Conservation (phyloP, 2,329 filamentous ascomycete genomes). For the Cladorrhinum sp. region DNA sequence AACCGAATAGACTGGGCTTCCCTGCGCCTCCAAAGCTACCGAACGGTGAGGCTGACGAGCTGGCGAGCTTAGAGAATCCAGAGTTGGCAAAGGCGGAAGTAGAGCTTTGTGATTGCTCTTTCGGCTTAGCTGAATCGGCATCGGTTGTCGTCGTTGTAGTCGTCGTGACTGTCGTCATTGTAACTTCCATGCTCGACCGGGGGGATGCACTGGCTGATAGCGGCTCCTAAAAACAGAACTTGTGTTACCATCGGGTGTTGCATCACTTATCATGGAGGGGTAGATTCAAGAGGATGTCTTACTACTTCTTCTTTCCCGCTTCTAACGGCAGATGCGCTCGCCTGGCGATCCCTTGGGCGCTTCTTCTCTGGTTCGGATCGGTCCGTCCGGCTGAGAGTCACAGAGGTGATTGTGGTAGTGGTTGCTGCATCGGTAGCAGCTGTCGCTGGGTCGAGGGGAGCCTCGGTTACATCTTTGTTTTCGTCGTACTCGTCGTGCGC, state of each 20-base stretch:
- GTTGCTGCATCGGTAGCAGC: conserved; percentile 41
- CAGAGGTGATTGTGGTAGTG: conserved; percentile 17
- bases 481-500: conserved; percentile 58
- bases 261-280: conserved; percentile 5
- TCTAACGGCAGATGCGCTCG: conserved; percentile 18
- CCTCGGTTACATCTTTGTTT: conserved; percentile 36
- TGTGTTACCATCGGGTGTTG: conserved; percentile 15
- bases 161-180: neutral
- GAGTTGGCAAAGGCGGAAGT: conserved; percentile 65
- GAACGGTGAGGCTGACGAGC: conserved; percentile 62
- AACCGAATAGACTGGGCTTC: conserved; percentile 50
- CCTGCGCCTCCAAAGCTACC: conserved; percentile 48
- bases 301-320: conserved; percentile 24
- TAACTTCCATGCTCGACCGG: conserved; percentile 20
- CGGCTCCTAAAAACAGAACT: conserved; percentile 17
- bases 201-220: conserved; percentile 22
- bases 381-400: conserved; percentile 45
- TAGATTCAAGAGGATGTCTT: conserved; percentile 5
- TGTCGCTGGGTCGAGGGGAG: conserved; percentile 31
- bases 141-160: neutral
- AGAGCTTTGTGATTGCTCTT: conserved; percentile 41
- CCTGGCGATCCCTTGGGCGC: conserved; percentile 53
- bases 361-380: conserved; percentile 65
- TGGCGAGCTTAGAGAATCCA: conserved; percentile 63
- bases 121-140: conserved; percentile 15